Evolutionary conservation across 371 early-diverging fungal genomes (phyloP).

Genomic region (Apophysomyces elegans): DNA sequence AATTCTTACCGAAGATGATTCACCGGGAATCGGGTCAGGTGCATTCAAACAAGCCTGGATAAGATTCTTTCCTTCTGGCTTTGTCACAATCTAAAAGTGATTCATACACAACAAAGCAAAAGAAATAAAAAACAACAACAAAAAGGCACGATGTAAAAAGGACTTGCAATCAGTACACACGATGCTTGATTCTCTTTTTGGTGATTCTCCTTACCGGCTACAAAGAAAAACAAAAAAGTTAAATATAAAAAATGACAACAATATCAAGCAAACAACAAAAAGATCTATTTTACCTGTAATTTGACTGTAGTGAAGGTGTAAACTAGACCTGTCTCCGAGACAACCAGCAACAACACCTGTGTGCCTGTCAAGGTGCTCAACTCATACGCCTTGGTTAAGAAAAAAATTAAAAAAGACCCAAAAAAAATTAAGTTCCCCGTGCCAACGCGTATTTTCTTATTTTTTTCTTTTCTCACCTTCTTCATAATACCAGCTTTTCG

Average conservation of each 20-base stretch:
- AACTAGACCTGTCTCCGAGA: slow-evolving; percentile 97
- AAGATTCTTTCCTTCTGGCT: slow-evolving; percentile 91
- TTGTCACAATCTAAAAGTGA: slow-evolving; percentile 71
- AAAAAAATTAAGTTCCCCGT: slow-evolving; percentile 14
- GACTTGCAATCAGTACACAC: background rate
- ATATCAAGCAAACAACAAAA: background rate
- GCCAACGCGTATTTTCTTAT: background rate
- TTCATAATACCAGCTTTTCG: slow-evolving; percentile 99
- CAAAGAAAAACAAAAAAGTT: background rate
- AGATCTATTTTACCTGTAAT: slow-evolving; percentile 72
- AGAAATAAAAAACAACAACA: too few species aligned
- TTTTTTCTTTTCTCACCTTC: slow-evolving; percentile 64
- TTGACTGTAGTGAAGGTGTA: slow-evolving; percentile 98
- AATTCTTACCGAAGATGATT: slow-evolving; percentile 24
- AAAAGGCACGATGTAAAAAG: background rate
- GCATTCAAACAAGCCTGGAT: slow-evolving; percentile 96
- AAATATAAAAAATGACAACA: too few species aligned
- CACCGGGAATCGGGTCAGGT: slow-evolving; percentile 58
- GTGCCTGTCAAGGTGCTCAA: slow-evolving; percentile 96
- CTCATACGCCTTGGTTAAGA: slow-evolving; percentile 83
- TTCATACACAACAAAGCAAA: background rate
- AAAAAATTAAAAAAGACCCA: slow-evolving; percentile 15
- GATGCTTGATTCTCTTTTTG: background rate
- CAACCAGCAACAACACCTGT: slow-evolving; percentile 94
- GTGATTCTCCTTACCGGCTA: slow-evolving; percentile 9